phyloP scores from a whole-genome alignment of 1,284 basidiomycete genomes.

The Malassezia restricta region DNA sequence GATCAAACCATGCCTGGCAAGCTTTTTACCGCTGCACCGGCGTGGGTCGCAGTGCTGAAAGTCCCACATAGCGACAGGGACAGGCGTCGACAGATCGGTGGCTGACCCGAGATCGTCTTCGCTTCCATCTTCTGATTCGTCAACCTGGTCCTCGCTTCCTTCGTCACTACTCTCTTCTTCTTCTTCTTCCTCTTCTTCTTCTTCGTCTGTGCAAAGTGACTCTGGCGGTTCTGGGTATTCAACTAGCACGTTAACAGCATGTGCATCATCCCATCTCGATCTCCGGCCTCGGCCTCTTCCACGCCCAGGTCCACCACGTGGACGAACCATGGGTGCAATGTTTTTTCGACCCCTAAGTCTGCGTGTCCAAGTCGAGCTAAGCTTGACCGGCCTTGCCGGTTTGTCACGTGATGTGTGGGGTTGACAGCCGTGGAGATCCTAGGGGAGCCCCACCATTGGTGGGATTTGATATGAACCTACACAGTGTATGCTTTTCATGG shows the following conservation, averaged over 20 bases:
- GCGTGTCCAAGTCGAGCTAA: neutral
- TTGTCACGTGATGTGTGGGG: neutral
- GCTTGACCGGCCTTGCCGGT: neutral
- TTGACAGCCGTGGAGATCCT: no score
- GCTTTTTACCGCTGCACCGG: constrained; percentile 86
- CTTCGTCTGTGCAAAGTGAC: neutral
- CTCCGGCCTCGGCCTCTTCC: constrained; percentile 6
- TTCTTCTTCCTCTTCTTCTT: constrained; percentile 3
- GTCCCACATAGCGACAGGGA: constrained; percentile 51
- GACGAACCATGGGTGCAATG: neutral
- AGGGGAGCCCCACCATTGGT: no score
- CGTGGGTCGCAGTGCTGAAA: constrained; percentile 94
- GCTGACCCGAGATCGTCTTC: constrained; percentile 5
- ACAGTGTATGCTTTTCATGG: no score
- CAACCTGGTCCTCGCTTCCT: constrained; percentile 5
- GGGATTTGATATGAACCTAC: no score
- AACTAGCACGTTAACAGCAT: neutral
- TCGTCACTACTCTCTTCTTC: constrained; percentile 10
- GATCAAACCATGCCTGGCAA: constrained; percentile 72
- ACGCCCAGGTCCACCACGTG: neutral
- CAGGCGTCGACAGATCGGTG: constrained; percentile 6
- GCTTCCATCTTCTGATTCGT: constrained; percentile 1
- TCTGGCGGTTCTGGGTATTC: neutral
- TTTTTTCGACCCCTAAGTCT: neutral
- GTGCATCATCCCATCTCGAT: neutral